Base-by-base conservation (phyloP, 202 grass and related monocot genomes). In the Bolboschoenoplectus hybrid region DNA sequence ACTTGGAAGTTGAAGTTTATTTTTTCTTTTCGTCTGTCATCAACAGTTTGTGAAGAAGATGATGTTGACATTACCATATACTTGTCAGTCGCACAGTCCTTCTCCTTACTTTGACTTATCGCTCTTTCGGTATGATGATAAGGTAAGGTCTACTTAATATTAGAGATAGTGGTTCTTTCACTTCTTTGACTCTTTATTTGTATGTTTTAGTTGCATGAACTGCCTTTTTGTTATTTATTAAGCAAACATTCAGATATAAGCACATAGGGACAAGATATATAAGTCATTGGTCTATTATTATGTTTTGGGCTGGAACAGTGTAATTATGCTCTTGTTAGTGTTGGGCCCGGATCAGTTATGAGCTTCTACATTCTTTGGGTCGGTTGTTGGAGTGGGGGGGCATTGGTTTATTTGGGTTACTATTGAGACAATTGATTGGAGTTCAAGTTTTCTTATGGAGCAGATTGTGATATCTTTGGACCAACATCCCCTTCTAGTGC, bases 91-190 rank as follows among this genome's bases (percentile, higher is more conserved):
- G 38, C 96, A 95, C 81, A 98, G 93, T 85, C 96, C 96, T 87
- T 98, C 96, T 57, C 96, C 96, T 35, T 98, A 95, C 76, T 95
- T 98, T 85, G 96, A 98, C 57, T 79, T 98, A 12, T 95, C 93
- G 4, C 90, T 98, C 69, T 98, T 98, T 92, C 93, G 93, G 53
- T 98, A 98, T 87, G 96, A 98, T 86, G 96, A 95, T 82, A 98
- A 98, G 96, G 96, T 98, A 80, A 76, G 87, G 67, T 67, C 65
- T 45, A 14, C 60, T 78, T 26, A 40, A 38, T 32, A 81, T 82
- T 40, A 49, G 39, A 50, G 26, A 82, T 47, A 46, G 16, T 11
- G 80, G 80, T 46, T 82, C 43, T 65, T 82, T 36, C 6, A 14
- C 20, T 14, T 82, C 14, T 82, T 65, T 10, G 17, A 50, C 7